Evolutionary conservation across 805 yeast genomes (phyloP), one percentile per base, ranked within the genome.

Genomic region (Candida ovalis): DNA sequence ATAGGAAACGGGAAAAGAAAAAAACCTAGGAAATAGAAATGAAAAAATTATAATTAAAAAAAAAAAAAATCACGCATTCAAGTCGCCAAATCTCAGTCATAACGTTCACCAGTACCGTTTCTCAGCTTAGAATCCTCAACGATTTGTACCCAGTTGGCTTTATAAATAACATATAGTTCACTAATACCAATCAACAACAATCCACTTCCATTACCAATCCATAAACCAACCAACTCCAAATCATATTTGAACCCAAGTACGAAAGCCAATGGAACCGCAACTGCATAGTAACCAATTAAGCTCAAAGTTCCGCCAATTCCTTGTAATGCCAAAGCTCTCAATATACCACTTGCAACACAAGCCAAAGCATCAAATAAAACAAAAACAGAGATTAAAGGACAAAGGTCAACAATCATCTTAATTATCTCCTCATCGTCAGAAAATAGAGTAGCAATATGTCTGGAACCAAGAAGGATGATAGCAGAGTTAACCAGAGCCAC

Each of bases 261-360:
- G 27, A 81, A 68, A 0, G 88, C 86, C 33, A 82, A 54, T 0
- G 95, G 95, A 37, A 86, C 70, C 1, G 88, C 91, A 52, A 85
- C 67, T 3, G 76, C 73, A 63, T 88, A 88, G 66, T 88, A 88
- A 0, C 84, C 77, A n/a, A 84, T 60, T 41, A 88, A 70, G 57
- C 86, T 88, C 44, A 87, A 70, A 12, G 77, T 54, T 0, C 92
- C 88, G 2, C 95, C 95, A 41, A 85, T 73, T 43, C 74, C 76
- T 62, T 88, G 96, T 41, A 82, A 69, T 0, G 92, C 96, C 62
- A 84, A 84, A 1, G 91, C 90, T 50, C 96, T 70, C 49, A 88
- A 67, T 32, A 84, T 75, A 1, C 91, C 94, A 38, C 85, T 81
- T 2, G 88, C 82, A 17, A 86, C 81, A 40, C 84, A 79, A 15